These are phyloP conservation scores for Sungouiella thailandica DNA, from an alignment of 805 yeast species.

Conservation along the genomic window DNA sequence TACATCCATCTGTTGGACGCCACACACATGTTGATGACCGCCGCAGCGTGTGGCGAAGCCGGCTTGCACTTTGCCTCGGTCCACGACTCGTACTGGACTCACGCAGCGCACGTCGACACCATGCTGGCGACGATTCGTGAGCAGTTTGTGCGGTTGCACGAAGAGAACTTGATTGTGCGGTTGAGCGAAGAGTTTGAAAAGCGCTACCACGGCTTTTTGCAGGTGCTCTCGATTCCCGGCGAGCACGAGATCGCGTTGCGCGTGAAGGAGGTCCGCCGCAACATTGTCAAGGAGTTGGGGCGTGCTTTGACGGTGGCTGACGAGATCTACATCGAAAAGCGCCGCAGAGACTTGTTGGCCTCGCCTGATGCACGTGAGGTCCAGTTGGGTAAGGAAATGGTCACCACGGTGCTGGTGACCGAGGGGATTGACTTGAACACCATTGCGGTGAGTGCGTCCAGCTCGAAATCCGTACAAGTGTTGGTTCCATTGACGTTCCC, in stretches of 20 bases:
- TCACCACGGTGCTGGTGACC: conserved; percentile 65
- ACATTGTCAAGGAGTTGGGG: conserved; percentile 45
- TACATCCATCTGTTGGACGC: conserved; percentile 95
- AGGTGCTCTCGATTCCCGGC: conserved; percentile 51
- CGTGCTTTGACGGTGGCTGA: conserved; percentile 61
- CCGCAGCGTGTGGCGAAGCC: conserved; percentile 63
- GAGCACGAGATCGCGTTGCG: conserved; percentile 46
- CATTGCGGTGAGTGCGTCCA: conserved; percentile 17
- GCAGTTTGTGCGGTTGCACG: conserved; percentile 74
- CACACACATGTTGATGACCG: conserved; percentile 91
- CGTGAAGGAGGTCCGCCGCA: conserved; percentile 46
- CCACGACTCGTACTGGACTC: conserved; percentile 98
- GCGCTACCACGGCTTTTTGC: conserved; percentile 70
- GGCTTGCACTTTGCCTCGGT: conserved; percentile 85
- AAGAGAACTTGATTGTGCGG: conserved; percentile 62
- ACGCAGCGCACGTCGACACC: conserved; percentile 72
- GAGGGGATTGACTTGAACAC: conserved; percentile 26
- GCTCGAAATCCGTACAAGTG: conserved; percentile 34
- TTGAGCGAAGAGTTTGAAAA: conserved; percentile 74
- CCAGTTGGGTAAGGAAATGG: conserved; percentile 49
- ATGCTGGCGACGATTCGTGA: conserved; percentile 72
- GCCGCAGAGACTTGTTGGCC: conserved; percentile 50
- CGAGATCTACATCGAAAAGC: conserved; percentile 67
- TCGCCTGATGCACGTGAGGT: conserved; percentile 48
- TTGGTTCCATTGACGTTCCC: conserved; percentile 71